Percentiles rank a stretch among this genome's conserved stretches.
phyloP scores from a whole-genome alignment of 2,329 filamentous ascomycete genomes.

The Rhynchosporium secalis region DNA sequence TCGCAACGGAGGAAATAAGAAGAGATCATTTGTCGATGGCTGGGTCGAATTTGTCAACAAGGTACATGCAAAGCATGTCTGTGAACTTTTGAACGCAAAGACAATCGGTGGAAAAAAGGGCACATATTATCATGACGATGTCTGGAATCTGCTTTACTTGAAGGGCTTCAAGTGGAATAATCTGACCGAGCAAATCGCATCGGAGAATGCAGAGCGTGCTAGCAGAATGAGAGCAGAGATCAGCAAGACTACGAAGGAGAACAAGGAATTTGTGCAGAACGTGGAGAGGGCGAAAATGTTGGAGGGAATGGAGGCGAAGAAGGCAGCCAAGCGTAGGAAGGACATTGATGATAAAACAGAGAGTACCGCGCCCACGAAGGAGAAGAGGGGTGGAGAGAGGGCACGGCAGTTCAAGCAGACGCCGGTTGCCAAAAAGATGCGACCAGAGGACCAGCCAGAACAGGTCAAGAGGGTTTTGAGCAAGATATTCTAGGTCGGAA shows the following conservation, averaged over 20 bases:
- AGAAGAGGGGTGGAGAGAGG: constrained; percentile 40
- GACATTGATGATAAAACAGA: constrained; percentile 38
- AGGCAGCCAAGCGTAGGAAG: constrained; percentile 47
- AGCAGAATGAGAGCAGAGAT: constrained; percentile 78
- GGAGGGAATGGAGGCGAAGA: constrained; percentile 68
- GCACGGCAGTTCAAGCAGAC: constrained; percentile 67
- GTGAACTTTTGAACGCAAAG: constrained; percentile 73
- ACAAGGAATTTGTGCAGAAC: constrained; percentile 77
- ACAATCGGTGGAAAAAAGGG: constrained; percentile 84
- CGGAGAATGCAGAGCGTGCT: constrained; percentile 77
- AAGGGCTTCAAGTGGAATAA: constrained; percentile 81
- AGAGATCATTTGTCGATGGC: constrained; percentile 77
- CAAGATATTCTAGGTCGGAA: constrained; percentile 57
- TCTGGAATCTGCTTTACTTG: constrained; percentile 82
- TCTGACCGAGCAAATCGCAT: constrained; percentile 73
- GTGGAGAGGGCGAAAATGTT: constrained; percentile 79
- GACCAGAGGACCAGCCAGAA: constrained; percentile 51
- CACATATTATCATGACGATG: constrained; percentile 79
- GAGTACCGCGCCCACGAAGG: constrained; percentile 31
- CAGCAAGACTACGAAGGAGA: constrained; percentile 72
- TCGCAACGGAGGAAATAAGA: constrained; percentile 77
- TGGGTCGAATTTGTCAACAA: constrained; percentile 84
- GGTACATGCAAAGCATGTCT: constrained; percentile 73
- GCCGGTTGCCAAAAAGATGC: constrained; percentile 53
- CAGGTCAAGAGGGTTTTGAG: constrained; percentile 60